These are phyloP conservation scores for Talaromyces islandicus DNA, from an alignment of 2,329 filamentous ascomycete species.

Conservation along the genomic window DNA sequence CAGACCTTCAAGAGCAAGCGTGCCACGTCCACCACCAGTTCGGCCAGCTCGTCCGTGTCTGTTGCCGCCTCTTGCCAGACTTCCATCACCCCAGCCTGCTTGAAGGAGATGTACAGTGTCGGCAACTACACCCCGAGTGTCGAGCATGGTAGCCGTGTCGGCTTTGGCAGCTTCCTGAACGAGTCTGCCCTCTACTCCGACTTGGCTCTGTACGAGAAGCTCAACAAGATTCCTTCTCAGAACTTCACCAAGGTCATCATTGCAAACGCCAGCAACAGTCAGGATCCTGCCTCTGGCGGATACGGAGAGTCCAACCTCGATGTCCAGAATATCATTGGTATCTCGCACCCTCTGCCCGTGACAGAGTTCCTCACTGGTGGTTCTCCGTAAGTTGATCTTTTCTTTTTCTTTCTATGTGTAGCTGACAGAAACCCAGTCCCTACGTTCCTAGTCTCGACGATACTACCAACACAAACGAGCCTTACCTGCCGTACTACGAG, in stretches of 20 bases:
- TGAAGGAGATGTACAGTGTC: slow-evolving; percentile 46
- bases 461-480: slow-evolving; percentile 54
- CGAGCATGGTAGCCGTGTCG: slow-evolving; percentile 43
- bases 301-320: slow-evolving; percentile 58
- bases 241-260: slow-evolving; percentile 55
- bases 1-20: slow-evolving; percentile 7
- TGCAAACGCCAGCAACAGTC: slow-evolving; percentile 49
- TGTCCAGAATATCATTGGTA: slow-evolving; percentile 54
- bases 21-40: neutral
- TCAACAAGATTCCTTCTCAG: slow-evolving; percentile 38
- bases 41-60: slow-evolving; percentile 8
- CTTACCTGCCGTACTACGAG: slow-evolving; percentile 57
- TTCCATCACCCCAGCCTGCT: slow-evolving; percentile 42
- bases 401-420: neutral
- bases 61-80: slow-evolving; percentile 23
- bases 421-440: slow-evolving; percentile 42
- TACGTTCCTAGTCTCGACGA: slow-evolving; percentile 50
- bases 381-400: slow-evolving; percentile 41
- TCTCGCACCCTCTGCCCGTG: slow-evolving; percentile 50
- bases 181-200: slow-evolving; percentile 45
- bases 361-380: slow-evolving; percentile 53
- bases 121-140: slow-evolving; percentile 41
- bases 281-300: slow-evolving; percentile 36
- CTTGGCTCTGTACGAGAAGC: slow-evolving; percentile 34
- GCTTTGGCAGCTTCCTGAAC: slow-evolving; percentile 49